Evolutionary conservation across 1,284 basidiomycete species (phyloP), one percentile per base, ranked within the genome.

Genomic region (Tilletia walkeri): DNA sequence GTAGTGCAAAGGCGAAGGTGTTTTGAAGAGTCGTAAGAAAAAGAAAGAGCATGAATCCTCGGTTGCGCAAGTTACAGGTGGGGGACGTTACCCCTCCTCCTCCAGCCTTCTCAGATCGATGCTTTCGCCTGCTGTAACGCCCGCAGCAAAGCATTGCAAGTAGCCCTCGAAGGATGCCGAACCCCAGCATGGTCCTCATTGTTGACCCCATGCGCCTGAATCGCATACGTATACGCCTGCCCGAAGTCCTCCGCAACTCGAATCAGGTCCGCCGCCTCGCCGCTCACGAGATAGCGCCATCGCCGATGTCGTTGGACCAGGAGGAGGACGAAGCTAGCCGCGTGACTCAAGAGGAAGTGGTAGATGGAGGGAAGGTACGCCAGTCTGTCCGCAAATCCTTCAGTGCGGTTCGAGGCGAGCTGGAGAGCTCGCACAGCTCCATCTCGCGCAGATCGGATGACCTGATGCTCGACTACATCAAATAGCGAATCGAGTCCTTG

Each of bases 261-360:
- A 16, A 63, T 34, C 3, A 63, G 59, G 36, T 63, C 59, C 6
- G 59, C 59, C 59, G 59, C 12, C 59, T 63, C 59, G 12, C 59
- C 59, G 34, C 59, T 41, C 36, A 63, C 14, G 36, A 34, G 36
- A 34, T 63, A 63, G 10, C 59, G 59, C 59, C 59, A 63, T 41
- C 59, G 59, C 30, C 38, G 59, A 39, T 63, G 30, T 2, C 73
- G 69, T 56, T 75, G 73, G 9, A 78, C 54, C 20, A 80, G 66
- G 4, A 71, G 69, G 39, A 80, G 65, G 0, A 78, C 70, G 47
- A 80, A 67, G n/a, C 79, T 75, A 5, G 76, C 78, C 1, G 76
- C 72, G 59, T 80, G 78, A n/a, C 72, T 73, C 12, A 80, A 48
- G 24, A 80, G 69, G 68, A 73, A 79, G 68, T 80, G 79, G 63